Base-by-base conservation (phyloP, 257 asterid species). In the Asclepias syriaca region DNA sequence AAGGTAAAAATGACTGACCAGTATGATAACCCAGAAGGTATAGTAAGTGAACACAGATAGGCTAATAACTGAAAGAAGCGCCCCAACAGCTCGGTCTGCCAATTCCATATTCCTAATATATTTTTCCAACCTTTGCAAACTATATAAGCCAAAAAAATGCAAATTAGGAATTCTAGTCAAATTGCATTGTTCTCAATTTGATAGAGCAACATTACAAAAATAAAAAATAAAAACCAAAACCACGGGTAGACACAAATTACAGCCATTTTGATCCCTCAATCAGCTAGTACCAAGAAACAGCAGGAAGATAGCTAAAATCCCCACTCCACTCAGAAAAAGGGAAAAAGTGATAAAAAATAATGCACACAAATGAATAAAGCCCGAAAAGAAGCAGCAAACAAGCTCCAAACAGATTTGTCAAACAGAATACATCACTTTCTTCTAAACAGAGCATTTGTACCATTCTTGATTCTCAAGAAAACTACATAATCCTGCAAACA, bases 11-110 rank as follows among this genome's bases (percentile, higher is more conserved):
- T 18, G 65, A 75, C 93, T 84, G 49, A 90, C 97, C 97, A 93
- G 84, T 76, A 93, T 86, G 79, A 93, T 82, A 59, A 93, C 91
- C 98, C 97, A 93, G 75, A 93, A 87, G 59, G 96, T 93, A 76
- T 93, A 93, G 78, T 93, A 93, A 21, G 97, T 90, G 86, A 93
- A 93, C 70, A 90, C 81, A 66, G 93, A 84, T 82, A 90, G 78
- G 84, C 98, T 93, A 69, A 82, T 84, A 75, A 84, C 70, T 13
- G 98, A 87, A 63, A 90, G 82, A 69, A 90, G 85, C 83, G 87
- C 79, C 75, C 98, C 97, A 3, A 88, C 81, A 1, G 90, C 95
- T 79, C 90, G 86, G 81, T 92, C 97, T 34, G 95, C 98, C 71
- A 92, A 66, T 59, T 92, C 96, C 83, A 79, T 79, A 39, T 9